Evolutionary conservation across 164 flowering plant species (phyloP).

Genomic region (Euptelea pleiosperma): DNA sequence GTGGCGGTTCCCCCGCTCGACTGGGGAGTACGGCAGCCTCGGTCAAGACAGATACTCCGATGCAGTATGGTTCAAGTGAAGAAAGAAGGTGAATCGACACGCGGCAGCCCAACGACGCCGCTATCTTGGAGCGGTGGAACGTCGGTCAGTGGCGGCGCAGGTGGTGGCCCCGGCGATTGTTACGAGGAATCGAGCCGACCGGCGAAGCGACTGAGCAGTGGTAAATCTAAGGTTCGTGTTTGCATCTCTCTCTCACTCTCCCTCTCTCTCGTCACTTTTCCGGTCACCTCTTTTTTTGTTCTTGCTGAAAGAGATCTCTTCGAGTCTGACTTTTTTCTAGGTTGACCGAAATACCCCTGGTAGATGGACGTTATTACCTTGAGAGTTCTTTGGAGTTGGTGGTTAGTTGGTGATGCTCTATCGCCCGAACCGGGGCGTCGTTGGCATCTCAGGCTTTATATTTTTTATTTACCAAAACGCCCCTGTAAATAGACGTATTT

Average conservation of each 20-base stretch:
- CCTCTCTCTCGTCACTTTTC: not conserved
- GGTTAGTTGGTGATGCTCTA: too few species aligned
- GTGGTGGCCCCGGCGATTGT: conserved; percentile 27
- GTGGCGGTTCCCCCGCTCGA: conserved; percentile 16
- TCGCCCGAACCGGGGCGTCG: too few species aligned
- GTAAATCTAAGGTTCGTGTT: conserved; percentile 18
- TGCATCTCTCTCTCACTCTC: not conserved
- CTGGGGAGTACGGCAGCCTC: conserved; percentile 48
- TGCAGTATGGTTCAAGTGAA: not conserved
- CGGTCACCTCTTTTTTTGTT: not conserved
- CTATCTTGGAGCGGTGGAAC: conserved; percentile 58
- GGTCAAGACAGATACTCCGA: conserved; percentile 28
- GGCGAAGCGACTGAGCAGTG: not conserved
- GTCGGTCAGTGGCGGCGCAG: conserved; percentile 33
- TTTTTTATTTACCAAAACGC: not conserved
- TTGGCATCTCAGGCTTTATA: not conserved
- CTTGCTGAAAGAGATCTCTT: not conserved
- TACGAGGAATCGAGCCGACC: conserved; percentile 22
- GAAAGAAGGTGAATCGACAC: conserved; percentile 25
- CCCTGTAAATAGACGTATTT: not conserved
- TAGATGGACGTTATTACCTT: not conserved
- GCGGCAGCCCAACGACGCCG: conserved; percentile 61
- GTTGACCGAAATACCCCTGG: conserved; percentile 9
- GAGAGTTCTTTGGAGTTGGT: not conserved
- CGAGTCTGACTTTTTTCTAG: not conserved